Conservation (phyloP, 2,329 filamentous ascomycete genomes). For the Graphilbum ipis-grandicollis region DNA sequence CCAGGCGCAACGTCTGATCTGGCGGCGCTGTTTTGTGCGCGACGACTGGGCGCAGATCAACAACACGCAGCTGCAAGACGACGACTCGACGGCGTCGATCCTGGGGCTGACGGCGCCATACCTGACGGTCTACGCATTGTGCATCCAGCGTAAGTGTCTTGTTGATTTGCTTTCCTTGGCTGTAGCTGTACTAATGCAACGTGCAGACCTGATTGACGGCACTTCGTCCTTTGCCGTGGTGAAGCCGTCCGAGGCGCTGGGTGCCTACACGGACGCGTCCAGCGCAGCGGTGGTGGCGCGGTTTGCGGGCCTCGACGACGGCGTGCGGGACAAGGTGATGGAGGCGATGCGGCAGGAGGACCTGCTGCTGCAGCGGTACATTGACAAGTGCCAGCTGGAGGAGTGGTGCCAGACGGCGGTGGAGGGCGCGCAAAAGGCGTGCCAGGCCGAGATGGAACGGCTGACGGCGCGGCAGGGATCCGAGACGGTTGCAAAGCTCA, state of each 20-base stretch:
- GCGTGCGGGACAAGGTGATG: conserved; percentile 48
- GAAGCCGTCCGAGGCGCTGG: conserved; percentile 34
- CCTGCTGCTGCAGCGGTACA: conserved; percentile 40
- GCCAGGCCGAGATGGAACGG: conserved; percentile 10
- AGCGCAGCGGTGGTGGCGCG: conserved; percentile 26
- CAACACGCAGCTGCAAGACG: conserved; percentile 57
- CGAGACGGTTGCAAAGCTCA: neutral
- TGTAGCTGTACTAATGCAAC: too few species aligned
- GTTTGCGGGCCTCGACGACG: conserved; percentile 40
- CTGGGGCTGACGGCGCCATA: conserved; percentile 52
- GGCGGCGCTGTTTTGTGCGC: conserved; percentile 69
- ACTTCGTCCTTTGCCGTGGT: conserved; percentile 24
- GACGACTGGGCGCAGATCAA: conserved; percentile 77
- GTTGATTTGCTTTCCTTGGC: neutral
- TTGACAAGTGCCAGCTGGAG: conserved; percentile 51
- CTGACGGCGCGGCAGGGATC: conserved; percentile 5
- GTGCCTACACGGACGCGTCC: conserved; percentile 43
- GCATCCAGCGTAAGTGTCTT: conserved; percentile 40
- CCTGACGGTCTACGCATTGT: conserved; percentile 45
- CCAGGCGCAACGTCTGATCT: conserved; percentile 48
- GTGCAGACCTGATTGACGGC: conserved; percentile 12
- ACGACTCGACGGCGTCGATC: conserved; percentile 45
- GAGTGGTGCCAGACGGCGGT: conserved; percentile 35
- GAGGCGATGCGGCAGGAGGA: conserved; percentile 62
- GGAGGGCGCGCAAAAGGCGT: conserved; percentile 13